Percentiles rank a stretch among this genome's conserved stretches.
Evolutionary conservation across 768 basidiomycete species (phyloP).

Genomic region (Royoungia palumana): DNA sequence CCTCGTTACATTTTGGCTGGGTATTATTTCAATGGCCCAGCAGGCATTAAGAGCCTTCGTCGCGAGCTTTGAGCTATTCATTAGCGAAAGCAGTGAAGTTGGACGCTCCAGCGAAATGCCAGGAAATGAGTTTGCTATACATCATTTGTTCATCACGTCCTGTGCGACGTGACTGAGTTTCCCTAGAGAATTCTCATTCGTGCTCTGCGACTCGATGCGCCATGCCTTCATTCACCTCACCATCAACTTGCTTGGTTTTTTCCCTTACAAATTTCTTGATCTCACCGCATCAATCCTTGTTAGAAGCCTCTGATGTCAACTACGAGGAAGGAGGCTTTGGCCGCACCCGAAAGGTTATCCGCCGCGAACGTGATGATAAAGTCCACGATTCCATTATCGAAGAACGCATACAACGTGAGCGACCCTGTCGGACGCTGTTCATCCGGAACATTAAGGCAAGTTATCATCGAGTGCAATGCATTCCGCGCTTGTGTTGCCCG

Average conservation of each 20-base stretch:
- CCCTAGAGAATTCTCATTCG: slow-evolving; percentile 15
- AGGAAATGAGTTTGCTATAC: slow-evolving; percentile 29
- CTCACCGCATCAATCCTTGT: slow-evolving; percentile 43
- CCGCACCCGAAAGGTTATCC: slow-evolving; percentile 46
- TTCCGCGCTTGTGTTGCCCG: slow-evolving; percentile 5
- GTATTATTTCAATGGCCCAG: slow-evolving; percentile 19
- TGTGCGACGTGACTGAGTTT: slow-evolving; percentile 28
- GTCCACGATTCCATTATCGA: slow-evolving; percentile 90
- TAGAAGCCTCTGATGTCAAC: slow-evolving; percentile 60
- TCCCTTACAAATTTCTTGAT: slow-evolving; percentile 48
- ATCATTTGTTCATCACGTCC: slow-evolving; percentile 16
- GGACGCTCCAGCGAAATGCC: slow-evolving; percentile 27
- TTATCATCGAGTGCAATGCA: slow-evolving; percentile 23
- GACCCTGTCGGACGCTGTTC: slow-evolving; percentile 93
- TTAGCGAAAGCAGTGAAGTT: slow-evolving; percentile 45
- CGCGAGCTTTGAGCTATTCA: slow-evolving; percentile 47
- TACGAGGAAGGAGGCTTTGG: slow-evolving; percentile 53
- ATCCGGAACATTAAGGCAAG: slow-evolving; percentile 98
- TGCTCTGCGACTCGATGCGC: slow-evolving; percentile 36
- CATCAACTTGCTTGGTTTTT: slow-evolving; percentile 38
- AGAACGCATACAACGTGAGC: slow-evolving; percentile 89
- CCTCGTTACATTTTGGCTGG: slow-evolving; percentile 25
- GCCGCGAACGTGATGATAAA: slow-evolving; percentile 84
- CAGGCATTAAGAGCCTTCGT: slow-evolving; percentile 35
- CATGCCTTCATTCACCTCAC: slow-evolving; percentile 42